Conservation (phyloP, 192 early-diverging fungal species). For the Helicostylum pulchrum region DNA sequence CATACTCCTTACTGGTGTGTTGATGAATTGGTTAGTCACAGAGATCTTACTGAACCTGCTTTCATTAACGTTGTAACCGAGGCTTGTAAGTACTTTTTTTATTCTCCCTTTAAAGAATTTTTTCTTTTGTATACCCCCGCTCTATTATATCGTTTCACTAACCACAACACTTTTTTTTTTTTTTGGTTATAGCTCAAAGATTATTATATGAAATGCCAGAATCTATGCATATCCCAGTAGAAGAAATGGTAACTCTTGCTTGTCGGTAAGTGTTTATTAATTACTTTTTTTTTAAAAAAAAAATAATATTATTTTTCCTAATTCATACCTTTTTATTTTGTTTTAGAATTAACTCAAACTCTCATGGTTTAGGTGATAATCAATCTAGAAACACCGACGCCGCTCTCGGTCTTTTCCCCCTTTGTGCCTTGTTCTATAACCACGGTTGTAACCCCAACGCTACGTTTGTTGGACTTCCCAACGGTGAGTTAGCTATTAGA, state of each 20-base stretch:
- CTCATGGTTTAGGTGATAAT: conserved; percentile 52
- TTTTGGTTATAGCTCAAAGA: conserved; percentile 41
- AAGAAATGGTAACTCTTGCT: conserved; percentile 35
- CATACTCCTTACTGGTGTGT: conserved; percentile 18
- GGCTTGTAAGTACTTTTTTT: conserved; percentile 21
- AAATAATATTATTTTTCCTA: neutral
- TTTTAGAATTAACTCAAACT: conserved; percentile 60
- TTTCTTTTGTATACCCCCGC: neutral
- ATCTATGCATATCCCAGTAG: conserved; percentile 34
- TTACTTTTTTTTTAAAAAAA: conserved; percentile 34
- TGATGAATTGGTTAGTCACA: conserved; percentile 24
- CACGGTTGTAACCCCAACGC: conserved; percentile 77
- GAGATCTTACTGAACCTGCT: conserved; percentile 18
- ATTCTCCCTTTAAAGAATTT: neutral
- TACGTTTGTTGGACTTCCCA: conserved; percentile 53
- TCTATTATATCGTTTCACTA: conserved; percentile 3
- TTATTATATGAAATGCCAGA: conserved; percentile 35
- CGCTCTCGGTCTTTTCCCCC: conserved; percentile 65
- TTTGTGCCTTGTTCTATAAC: conserved; percentile 68
- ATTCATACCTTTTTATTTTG: neutral
- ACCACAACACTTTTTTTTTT: conserved; percentile 14
- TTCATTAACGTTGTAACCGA: conserved; percentile 26
- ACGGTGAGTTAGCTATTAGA: conserved; percentile 58
- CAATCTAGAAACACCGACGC: conserved; percentile 46
- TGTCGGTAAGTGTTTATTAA: conserved; percentile 44